These are phyloP conservation scores for Madurella mycetomatis DNA, from an alignment of 2,329 filamentous ascomycete species.

Conservation along the genomic window DNA sequence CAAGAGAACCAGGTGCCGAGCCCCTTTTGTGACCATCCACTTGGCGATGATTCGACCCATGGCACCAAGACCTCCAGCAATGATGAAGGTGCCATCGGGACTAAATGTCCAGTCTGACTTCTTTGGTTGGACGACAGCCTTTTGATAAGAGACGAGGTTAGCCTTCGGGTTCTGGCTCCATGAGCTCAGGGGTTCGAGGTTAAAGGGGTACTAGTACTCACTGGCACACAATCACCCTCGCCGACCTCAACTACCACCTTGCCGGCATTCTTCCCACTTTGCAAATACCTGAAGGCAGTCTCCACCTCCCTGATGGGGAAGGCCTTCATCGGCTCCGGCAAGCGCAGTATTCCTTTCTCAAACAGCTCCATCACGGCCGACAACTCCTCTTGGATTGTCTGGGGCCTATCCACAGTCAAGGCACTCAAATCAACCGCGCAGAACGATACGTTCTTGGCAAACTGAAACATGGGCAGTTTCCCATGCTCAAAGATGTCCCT, in stretches of 20 bases:
- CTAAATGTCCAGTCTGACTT: conserved; percentile 1
- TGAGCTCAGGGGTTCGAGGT: too few species aligned
- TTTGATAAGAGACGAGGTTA: too few species aligned
- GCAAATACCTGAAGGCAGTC: background rate
- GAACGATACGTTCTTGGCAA: conserved; percentile 8
- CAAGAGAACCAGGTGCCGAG: conserved; percentile 36
- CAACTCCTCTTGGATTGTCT: background rate
- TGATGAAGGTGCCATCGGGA: conserved; percentile 31
- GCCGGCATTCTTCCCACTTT: background rate
- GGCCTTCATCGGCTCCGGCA: background rate
- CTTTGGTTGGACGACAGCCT: too few species aligned
- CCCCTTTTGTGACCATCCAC: conserved; percentile 37
- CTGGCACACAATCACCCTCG: background rate
- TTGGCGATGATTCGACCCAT: conserved; percentile 33
- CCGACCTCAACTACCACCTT: background rate
- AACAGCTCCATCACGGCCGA: background rate
- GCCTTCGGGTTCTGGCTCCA: too few species aligned
- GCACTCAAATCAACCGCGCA: conserved; percentile 1
- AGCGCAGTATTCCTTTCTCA: background rate
- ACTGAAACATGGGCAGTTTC: conserved; percentile 14
- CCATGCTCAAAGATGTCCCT: conserved; percentile 7
- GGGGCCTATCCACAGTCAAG: background rate
- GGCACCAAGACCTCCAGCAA: conserved; percentile 37
- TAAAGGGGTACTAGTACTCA: background rate
- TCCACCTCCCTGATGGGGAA: background rate